Evolutionary conservation across 192 early-diverging fungal species (phyloP), one percentile per base, ranked within the genome.

Genomic region (Podochytrium sp.): DNA sequence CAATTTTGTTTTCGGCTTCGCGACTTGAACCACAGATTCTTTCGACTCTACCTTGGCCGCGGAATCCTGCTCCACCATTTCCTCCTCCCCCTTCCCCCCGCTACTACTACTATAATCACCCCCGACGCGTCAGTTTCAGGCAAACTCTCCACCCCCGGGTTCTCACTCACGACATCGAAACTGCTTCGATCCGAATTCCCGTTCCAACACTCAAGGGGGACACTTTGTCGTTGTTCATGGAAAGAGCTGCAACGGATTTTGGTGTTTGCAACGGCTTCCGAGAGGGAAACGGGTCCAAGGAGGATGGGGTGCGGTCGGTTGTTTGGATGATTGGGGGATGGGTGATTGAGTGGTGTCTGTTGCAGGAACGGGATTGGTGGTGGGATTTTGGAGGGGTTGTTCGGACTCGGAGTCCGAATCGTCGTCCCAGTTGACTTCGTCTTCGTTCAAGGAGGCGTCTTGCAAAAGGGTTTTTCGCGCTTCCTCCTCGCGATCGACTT

Each of bases 401-500:
- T n/a, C n/a, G n/a, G n/a, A 30, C 34, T 65, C 70, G n/a, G 78
- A 75, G 4, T 77, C 73, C 5, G 53, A 73, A 66, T 50, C 55
- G n/a, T 56, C 77, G 20, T 69, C 71, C 68, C 73, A 74, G 0
- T 30, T 64, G 53, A 74, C 5, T 65, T 78, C 65, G 34, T 78
- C 62, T 20, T 73, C 68, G 12, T 58, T 59, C 41, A 67, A 50
- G 35, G 53, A 30, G 7, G 74, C 60, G 34, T 78, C 72, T 43
- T 57, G 73, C 64, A 79, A 73, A 16, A 78, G 52, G 58, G 51
- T 40, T 47, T 74, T 81, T 2, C 82, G 50, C n/a, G 61, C 55
- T 38, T 74, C 77, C 37, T 85, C 83, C 61, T 82, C 74, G 14
- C 78, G 59, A 12, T 85, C 80, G 0, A 85, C 41, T 64, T 85